These are phyloP conservation scores for Claviceps humidiphila DNA, from an alignment of 2,329 filamentous ascomycete genomes.

Conservation along the genomic window DNA sequence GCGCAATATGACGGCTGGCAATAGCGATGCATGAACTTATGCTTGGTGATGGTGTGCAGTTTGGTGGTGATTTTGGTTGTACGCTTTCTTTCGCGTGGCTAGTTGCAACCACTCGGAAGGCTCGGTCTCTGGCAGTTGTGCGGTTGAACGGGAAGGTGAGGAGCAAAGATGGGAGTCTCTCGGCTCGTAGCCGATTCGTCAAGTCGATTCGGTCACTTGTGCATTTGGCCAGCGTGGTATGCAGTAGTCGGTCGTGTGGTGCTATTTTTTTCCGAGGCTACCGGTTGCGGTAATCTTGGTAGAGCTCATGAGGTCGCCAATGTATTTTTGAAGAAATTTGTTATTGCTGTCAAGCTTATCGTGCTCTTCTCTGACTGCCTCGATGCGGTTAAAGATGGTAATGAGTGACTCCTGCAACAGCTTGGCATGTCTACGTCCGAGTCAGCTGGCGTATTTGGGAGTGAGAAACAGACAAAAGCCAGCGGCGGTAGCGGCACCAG, in stretches of 20 bases:
- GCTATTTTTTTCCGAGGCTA: slow-evolving; percentile 38
- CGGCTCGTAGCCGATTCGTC: neutral
- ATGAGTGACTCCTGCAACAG: slow-evolving; percentile 78
- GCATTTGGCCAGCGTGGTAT: neutral
- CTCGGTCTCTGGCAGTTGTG: neutral
- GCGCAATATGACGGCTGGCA: neutral
- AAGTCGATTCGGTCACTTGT: neutral
- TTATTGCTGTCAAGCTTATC: slow-evolving; percentile 96
- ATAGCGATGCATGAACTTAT: too few species aligned
- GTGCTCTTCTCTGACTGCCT: slow-evolving; percentile 86
- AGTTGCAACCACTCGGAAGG: neutral
- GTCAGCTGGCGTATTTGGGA: neutral
- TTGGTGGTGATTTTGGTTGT: neutral
- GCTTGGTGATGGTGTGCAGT: neutral
- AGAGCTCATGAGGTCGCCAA: slow-evolving; percentile 88
- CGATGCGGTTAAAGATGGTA: slow-evolving; percentile 83
- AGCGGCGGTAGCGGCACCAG: too few species aligned
- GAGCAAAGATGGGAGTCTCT: neutral
- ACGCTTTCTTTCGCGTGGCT: neutral
- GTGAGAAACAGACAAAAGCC: neutral
- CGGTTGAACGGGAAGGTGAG: neutral
- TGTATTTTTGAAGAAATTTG: slow-evolving; percentile 95
- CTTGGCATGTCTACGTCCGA: slow-evolving; percentile 60
- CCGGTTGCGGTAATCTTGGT: slow-evolving; percentile 54
- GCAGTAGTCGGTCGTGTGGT: neutral